Evolutionary conservation across 2,329 filamentous ascomycete genomes (phyloP), one percentile per base, ranked within the genome.

Genomic region (Aaosphaeria arxii): DNA sequence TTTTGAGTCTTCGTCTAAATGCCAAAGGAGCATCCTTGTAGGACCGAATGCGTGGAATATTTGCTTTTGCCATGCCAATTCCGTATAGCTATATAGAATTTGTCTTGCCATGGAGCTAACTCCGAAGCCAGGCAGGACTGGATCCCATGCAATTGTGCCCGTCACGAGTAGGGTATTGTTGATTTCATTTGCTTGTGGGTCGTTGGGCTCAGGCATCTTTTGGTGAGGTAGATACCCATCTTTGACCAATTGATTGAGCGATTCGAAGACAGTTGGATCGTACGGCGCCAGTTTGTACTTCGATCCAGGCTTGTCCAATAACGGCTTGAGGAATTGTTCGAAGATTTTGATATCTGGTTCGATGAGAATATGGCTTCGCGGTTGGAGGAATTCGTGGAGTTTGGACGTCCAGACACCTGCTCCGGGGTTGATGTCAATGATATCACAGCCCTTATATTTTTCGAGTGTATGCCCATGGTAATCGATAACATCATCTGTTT

Each of bases 381-480:
- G 92, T 59, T 89, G 74, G 6, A 99, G 76, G 41, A 80, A 73
- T 0, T 89, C 77, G 64, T 96, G 84, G 1, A 97, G 75, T 59
- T 86, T 88, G 30, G 76, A 75, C 32, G 91, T 95, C 83, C 87
- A 94, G 2, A 95, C 46, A 6, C 91, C 89, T 1, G 74, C 74
- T 11, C 91, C 91, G 0, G 92, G 92, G 66, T 91, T 89, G 47
- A 96, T 75, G 64, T 97, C 92, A 59, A 99, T 75, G 40, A 97
- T 79, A 60, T 95, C 91, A 71, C 91, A 91, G 46, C 89, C 88
- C 43, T 77, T 74, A 67, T 94, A 86, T 40, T 83, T 80, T 32
- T 82, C 73, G 13, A 97, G 78, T 3, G 83, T 84, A 1, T 81
- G 79, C 2, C 80, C 82, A n/a, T 95, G 72, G 51, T 88, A 88